Evolutionary conservation across 495 filamentous ascomycete species (phyloP).

Genomic region (Penicillium desertorum): DNA sequence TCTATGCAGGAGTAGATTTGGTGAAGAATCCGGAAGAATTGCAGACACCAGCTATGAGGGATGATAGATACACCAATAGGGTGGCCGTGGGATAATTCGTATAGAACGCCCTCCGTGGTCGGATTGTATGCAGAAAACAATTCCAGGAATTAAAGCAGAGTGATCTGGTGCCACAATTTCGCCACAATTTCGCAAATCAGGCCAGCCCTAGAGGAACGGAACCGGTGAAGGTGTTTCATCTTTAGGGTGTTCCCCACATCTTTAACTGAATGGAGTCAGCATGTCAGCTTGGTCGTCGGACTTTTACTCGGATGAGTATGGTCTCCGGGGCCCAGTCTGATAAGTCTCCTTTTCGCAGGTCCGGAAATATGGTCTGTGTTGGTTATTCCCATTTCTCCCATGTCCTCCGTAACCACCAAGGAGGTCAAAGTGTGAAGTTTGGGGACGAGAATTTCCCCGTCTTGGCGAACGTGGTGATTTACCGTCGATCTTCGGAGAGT

Average conservation of each 20-base stretch:
- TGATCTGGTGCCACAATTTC: not conserved
- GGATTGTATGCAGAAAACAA: not conserved
- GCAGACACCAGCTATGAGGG: not conserved
- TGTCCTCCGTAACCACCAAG: too few relatives aligned
- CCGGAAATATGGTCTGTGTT: not conserved
- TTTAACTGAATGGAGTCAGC: slow-evolving; percentile 13
- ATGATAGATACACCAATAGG: slow-evolving; percentile 6
- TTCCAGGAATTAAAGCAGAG: slow-evolving; percentile 7
- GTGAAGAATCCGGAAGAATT: not conserved
- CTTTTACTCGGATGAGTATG: slow-evolving; percentile 14
- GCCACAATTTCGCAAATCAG: not conserved
- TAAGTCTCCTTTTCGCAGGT: not conserved
- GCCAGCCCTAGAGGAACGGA: slow-evolving; percentile 12
- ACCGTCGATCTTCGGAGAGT: slow-evolving; percentile 2
- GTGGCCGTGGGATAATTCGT: not conserved
- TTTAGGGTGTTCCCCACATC: slow-evolving; percentile 18
- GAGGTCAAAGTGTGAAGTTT: slow-evolving; percentile 1
- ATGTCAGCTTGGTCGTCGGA: slow-evolving; percentile 4
- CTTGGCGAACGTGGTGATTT: slow-evolving; percentile 5
- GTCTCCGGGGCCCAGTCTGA: slow-evolving; percentile 9
- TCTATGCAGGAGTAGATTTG: not conserved
- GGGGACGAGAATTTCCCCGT: slow-evolving; percentile 1
- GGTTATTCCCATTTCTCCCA: not conserved
- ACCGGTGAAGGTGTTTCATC: slow-evolving; percentile 27
- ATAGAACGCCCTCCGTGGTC: not conserved